These are phyloP conservation scores for Phytophthora pistaciae DNA, from an alignment of 352 stramenopile genomes.

Conservation along the genomic window DNA sequence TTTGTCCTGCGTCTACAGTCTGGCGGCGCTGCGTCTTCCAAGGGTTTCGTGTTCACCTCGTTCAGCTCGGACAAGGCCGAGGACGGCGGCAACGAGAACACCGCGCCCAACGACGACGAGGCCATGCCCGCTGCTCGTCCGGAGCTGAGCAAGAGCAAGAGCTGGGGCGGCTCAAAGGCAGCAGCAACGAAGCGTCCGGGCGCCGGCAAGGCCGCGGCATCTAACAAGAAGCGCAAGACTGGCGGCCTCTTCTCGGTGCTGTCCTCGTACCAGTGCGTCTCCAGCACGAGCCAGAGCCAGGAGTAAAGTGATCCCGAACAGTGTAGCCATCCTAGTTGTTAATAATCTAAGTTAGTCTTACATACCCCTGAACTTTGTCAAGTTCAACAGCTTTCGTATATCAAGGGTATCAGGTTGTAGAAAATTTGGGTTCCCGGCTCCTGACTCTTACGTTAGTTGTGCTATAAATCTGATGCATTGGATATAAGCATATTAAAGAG, in stretches of 20 bases:
- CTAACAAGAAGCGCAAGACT: constrained; percentile 51
- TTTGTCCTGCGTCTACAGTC: constrained; percentile 15
- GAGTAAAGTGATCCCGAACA: constrained; percentile 14
- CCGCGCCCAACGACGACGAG: constrained; percentile 36
- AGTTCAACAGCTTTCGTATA: neutral
- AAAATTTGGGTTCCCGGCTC: too few species aligned
- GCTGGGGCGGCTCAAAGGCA: constrained; percentile 38
- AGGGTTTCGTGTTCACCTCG: constrained; percentile 86
- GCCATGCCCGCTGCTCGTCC: constrained; percentile 16
- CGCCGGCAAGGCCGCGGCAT: neutral
- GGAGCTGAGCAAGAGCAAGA: constrained; percentile 63
- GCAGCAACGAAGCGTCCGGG: constrained; percentile 30
- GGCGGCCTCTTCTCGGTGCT: constrained; percentile 74
- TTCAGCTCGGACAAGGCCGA: constrained; percentile 58
- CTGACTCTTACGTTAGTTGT: too few species aligned
- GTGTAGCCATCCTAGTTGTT: neutral
- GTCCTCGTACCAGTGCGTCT: constrained; percentile 75
- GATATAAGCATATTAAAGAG: neutral
- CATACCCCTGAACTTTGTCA: neutral
- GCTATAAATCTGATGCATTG: too few species aligned
- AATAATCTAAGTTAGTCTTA: neutral
- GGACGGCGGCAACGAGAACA: constrained; percentile 47
- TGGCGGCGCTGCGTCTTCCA: constrained; percentile 39
- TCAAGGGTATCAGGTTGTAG: neutral
- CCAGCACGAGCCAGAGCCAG: constrained; percentile 48